phyloP scores from a whole-genome alignment of 1,139 yeast genomes.

The Zhuliangozyma parablackwelliae region DNA sequence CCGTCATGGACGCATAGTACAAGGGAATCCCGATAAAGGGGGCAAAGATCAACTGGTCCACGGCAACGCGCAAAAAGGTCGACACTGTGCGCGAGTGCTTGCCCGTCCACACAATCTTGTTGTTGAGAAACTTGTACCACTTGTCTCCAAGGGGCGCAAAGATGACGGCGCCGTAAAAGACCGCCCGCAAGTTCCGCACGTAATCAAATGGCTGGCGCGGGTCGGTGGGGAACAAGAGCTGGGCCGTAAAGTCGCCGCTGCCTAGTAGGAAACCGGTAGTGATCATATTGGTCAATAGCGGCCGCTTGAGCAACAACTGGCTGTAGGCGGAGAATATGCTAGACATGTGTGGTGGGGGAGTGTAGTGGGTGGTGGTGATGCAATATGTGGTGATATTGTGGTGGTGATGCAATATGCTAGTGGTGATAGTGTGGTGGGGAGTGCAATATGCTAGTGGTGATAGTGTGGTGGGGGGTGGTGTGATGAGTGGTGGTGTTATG shows the following conservation, averaged over 20 bases:
- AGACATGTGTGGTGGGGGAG: no score
- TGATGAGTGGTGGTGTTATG: neutral
- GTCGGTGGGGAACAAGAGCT: slow-evolving; percentile 20
- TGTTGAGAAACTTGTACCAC: slow-evolving; percentile 34
- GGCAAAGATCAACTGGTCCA: slow-evolving; percentile 75
- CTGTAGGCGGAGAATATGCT: no score
- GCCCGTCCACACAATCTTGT: slow-evolving; percentile 14
- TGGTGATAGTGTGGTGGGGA: no score
- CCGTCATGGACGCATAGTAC: slow-evolving; percentile 64
- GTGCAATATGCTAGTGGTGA: no score
- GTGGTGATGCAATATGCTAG: no score
- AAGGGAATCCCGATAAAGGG: slow-evolving; percentile 66
- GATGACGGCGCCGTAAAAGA: slow-evolving; percentile 31
- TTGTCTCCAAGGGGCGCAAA: slow-evolving; percentile 42
- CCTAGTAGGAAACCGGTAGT: slow-evolving; percentile 41
- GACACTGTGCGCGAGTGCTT: slow-evolving; percentile 9
- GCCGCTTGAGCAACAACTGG: slow-evolving; percentile 25
- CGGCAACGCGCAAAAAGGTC: slow-evolving; percentile 48
- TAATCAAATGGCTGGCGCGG: slow-evolving; percentile 21
- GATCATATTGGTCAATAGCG: slow-evolving; percentile 33
- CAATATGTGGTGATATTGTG: no score
- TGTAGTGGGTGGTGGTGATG: no score
- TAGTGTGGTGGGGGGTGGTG: slow-evolving; percentile 1
- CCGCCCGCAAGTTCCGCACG: slow-evolving; percentile 30
- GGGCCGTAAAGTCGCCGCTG: slow-evolving; percentile 40